Evolutionary conservation across 768 basidiomycete genomes (phyloP).

Genomic region (Trametes maxima): DNA sequence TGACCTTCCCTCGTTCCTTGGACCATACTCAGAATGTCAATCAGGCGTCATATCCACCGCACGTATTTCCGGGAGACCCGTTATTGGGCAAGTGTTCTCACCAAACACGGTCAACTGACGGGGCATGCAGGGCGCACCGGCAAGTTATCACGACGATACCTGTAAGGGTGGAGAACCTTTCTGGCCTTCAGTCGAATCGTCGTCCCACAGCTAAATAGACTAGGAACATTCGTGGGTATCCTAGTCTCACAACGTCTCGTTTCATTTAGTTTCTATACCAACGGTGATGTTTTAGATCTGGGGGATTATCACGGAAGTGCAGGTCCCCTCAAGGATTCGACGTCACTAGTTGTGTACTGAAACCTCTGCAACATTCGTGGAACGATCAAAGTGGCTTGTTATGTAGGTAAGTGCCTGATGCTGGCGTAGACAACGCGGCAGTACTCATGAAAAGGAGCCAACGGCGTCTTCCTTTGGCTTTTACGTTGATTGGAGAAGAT

Average conservation of each 20-base stretch:
- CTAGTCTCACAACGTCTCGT: background rate
- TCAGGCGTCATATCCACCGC: background rate
- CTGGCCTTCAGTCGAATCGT: background rate
- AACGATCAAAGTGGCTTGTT: no score
- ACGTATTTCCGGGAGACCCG: background rate
- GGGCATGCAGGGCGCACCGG: no score
- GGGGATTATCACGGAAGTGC: background rate
- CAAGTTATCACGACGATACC: no score
- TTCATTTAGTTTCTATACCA: constrained; percentile 1
- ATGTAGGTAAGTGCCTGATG: no score
- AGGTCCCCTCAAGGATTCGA: background rate
- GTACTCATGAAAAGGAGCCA: no score
- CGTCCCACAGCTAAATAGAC: background rate
- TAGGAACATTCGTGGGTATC: background rate
- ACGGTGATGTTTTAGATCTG: background rate
- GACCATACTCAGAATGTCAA: background rate
- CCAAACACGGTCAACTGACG: background rate
- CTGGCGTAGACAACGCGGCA: no score
- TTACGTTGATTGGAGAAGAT: no score
- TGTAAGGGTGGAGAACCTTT: no score
- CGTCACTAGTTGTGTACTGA: no score
- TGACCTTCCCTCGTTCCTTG: constrained; percentile 3
- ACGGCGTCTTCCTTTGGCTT: no score
- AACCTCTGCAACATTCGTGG: no score
- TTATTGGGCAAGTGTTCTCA: background rate